Conservation (phyloP, 805 yeast genomes). For the Ogataea haglerorum region DNA sequence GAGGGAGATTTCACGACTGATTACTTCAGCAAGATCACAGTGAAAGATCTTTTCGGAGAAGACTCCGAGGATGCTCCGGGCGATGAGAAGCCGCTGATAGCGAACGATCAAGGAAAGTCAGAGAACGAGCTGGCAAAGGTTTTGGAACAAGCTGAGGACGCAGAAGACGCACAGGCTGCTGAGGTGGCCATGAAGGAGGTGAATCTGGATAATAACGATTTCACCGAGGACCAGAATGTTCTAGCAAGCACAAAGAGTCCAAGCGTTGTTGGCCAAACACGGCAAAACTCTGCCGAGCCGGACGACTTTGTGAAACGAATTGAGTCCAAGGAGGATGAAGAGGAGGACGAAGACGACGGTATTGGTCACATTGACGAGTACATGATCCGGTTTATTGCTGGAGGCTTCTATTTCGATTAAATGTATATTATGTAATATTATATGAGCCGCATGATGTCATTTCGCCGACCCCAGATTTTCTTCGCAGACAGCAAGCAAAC, state of each 20-base stretch:
- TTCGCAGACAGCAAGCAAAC: conserved; percentile 6
- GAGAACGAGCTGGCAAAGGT: conserved; percentile 37
- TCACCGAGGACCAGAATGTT: conserved; percentile 47
- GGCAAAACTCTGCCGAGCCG: conserved; percentile 31
- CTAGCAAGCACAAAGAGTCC: conserved; percentile 25
- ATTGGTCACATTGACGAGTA: conserved; percentile 91
- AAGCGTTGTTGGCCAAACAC: conserved; percentile 12
- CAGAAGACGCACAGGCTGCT: conserved; percentile 86
- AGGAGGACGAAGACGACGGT: conserved; percentile 52
- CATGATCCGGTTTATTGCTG: conserved; percentile 88
- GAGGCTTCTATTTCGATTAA: conserved; percentile 61
- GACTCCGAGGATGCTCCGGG: conserved; percentile 33
- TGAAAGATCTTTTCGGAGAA: conserved; percentile 77
- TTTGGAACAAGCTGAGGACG: conserved; percentile 93
- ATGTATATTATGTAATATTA: conserved; percentile 18
- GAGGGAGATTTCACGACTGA: conserved; percentile 98
- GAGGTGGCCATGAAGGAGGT: conserved; percentile 83
- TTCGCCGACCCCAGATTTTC: conserved; percentile 5
- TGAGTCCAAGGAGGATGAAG: conserved; percentile 23
- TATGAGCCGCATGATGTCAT: conserved; percentile 12
- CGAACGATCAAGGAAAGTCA: conserved; percentile 5
- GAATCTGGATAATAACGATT: conserved; percentile 82
- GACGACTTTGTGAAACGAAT: conserved; percentile 24
- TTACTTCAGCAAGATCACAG: conserved; percentile 83
- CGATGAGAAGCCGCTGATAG: conserved; percentile 20